phyloP scores from a whole-genome alignment of 768 basidiomycete species.

The Lactarius psammicola region DNA sequence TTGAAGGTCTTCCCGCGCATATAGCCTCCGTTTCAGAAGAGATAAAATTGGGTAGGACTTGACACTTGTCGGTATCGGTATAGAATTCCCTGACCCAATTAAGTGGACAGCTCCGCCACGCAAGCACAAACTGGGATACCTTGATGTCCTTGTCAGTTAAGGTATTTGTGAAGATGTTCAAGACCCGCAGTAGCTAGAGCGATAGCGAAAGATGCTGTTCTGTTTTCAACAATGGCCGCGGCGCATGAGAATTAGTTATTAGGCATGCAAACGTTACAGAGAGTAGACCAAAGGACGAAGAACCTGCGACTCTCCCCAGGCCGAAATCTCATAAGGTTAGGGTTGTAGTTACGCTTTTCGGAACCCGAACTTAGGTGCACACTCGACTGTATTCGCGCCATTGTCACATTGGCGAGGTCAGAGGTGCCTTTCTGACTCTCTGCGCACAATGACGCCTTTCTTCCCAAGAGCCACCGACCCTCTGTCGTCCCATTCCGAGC shows the following conservation, averaged over 20 bases:
- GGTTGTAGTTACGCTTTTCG: too few relatives aligned
- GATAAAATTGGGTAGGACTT: conserved; percentile 66
- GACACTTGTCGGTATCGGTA: conserved; percentile 70
- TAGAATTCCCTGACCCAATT: conserved; percentile 44
- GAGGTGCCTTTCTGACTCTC: too few relatives aligned
- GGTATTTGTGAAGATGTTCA: conserved; percentile 66
- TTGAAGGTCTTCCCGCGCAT: conserved; percentile 59
- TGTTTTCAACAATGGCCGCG: conserved; percentile 64
- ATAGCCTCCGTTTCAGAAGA: conserved; percentile 65
- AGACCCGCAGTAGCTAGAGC: conserved; percentile 64
- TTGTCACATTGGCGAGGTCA: too few relatives aligned
- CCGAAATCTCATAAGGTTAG: too few relatives aligned
- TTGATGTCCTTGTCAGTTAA: conserved; percentile 73
- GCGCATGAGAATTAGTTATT: not conserved
- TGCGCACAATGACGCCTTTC: too few relatives aligned
- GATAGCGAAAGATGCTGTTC: conserved; percentile 55
- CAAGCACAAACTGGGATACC: conserved; percentile 34
- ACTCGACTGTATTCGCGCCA: too few relatives aligned
- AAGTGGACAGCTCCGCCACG: not conserved
- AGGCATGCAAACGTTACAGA: conserved; percentile 1
- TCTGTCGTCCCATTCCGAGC: too few relatives aligned
- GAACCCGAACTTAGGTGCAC: too few relatives aligned
- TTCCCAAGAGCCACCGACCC: too few relatives aligned
- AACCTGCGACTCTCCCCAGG: conserved; percentile 71
- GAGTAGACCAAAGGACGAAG: conserved; percentile 18